Evolutionary conservation across 2,329 filamentous ascomycete genomes (phyloP), one percentile per base, ranked within the genome.

Genomic region (Aspergillus flavus): DNA sequence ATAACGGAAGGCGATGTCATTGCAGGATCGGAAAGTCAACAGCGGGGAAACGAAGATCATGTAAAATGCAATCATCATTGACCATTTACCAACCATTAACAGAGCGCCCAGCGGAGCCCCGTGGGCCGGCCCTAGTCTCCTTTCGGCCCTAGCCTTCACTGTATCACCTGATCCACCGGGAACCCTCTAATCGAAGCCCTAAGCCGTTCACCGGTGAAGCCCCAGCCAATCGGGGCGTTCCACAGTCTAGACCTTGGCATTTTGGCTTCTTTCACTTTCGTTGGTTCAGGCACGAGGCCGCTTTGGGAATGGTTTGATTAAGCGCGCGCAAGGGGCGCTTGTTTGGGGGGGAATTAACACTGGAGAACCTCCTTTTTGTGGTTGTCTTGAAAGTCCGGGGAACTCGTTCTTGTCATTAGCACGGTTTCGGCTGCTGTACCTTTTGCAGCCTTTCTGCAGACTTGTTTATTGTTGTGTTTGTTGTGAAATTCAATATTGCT

Each of bases 261-360:
- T 54, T 36, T 11, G 19, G 32, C 7, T 19, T 23, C 21, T 54
- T 34, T 21, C 30, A 19, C 52, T 10, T 11, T 34, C n/a, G 53
- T 58, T 54, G 46, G 64, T 48, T 62, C 69, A 67, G 67, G 67
- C 64, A 68, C 64, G 63, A 64, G 67, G 28, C 61, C 34, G 45
- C 48, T 60, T 64, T 63, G 36, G 58, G 48, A 57, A 63, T 68
- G 50, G 60, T 41, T 28, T 57, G 64, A 66, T 65, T 72, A 77
- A 69, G 69, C 76, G 75, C 76, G 75, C 75, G 74, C 71, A 75
- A 76, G 74, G 72, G 70, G 76, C 76, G 76, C 74, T 74, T 77
- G 73, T 73, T 73, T 73, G 64, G 61, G 65, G 59, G 50, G 16
- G 16, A 41, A n/a, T n/a, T 53, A 50, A 30, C 23, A 32, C 36